Base-by-base conservation (phyloP, 2,329 filamentous ascomycete genomes). In the Trichothecium sympodiale region DNA sequence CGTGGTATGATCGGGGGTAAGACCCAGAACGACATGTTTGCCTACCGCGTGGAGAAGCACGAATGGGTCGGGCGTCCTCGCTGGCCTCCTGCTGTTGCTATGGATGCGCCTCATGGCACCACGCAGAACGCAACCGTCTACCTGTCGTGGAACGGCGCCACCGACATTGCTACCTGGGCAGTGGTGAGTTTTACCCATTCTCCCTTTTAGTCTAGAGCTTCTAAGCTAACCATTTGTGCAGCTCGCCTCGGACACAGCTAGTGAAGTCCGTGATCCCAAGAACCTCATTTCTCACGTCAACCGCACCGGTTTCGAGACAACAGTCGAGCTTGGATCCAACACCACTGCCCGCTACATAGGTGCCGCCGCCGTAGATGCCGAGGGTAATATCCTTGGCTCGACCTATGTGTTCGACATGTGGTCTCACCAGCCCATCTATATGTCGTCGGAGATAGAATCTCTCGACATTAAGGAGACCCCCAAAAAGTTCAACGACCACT, bases 81-180 rank as follows among this genome's bases (percentile, higher is more conserved):
- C 7, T 55, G 52, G 52, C 43, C 46, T 3, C 52, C 52, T 5
- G 52, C 42, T 31, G 43, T 46, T 10, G 52, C 46, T 15, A 38
- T 51, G n/a, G 45, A 52, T 18, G 41, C 44, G 2, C 47, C 49
- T 10, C 31, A 42, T 17, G 34, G 42, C 17, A 51, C 42, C 23
- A 47, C 48, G 4, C 29, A 41, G 36, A 42, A 50, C 30, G 48
- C 47, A 5, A 49, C 44, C 4, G 39, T 53, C 8, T 53, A 44
- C 31, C 38, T 54, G 14, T 53, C 51, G 16, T 54, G 51, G 51
- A 54, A 54, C 41, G 51, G 51, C 13, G 51, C 51, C 8, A 54
- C 51, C 1, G 51, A 53, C 17, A 39, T 54, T 20, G 41, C 38
- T 15, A 39, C 38, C 13, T 54, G 51, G 51, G 46, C 43, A 18